phyloP scores from a whole-genome alignment of 306 rosid genomes.

The Citrullus colocynthis region DNA sequence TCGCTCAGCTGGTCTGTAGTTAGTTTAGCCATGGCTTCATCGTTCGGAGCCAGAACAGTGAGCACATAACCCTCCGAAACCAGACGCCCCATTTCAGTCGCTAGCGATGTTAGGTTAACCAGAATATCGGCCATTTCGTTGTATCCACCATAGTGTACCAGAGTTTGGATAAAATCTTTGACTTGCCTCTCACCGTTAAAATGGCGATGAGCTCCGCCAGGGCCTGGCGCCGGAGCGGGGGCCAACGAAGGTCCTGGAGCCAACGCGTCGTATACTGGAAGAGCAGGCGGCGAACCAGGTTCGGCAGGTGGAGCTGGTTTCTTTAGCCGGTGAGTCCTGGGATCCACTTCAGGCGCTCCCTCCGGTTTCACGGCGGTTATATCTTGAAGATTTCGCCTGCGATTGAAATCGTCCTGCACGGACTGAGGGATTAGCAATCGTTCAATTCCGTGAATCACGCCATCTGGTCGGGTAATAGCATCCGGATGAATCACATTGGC shows the following conservation, averaged over 20 bases:
- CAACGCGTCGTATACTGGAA: conserved; percentile 13
- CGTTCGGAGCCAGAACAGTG: conserved; percentile 22
- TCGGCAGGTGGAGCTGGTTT: conserved; percentile 12
- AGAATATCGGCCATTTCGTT: conserved; percentile 21
- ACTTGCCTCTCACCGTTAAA: conserved; percentile 17
- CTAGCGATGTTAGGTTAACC: conserved; percentile 17
- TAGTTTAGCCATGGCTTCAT: conserved; percentile 27
- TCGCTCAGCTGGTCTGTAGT: conserved; percentile 20
- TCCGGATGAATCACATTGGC: conserved; percentile 15
- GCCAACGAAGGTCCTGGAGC: conserved; percentile 21
- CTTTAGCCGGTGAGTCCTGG: conserved; percentile 17
- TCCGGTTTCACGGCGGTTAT: conserved; percentile 20
- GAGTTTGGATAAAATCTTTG: conserved; percentile 19
- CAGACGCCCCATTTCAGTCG: conserved; percentile 20
- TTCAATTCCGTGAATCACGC: conserved; percentile 21
- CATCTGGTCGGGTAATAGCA: conserved; percentile 16
- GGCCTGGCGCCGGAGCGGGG: conserved; percentile 23
- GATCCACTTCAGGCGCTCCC: conserved; percentile 24
- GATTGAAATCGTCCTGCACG: conserved; percentile 17
- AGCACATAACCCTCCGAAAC: conserved; percentile 25
- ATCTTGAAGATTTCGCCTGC: conserved; percentile 10
- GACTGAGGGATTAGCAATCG: conserved; percentile 14
- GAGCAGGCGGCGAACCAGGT: conserved; percentile 19
- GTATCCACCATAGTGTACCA: conserved; percentile 17
- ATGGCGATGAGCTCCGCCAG: conserved; percentile 20